Base-by-base conservation (phyloP, 2,329 filamentous ascomycete genomes). In the Lachnellula arida region DNA sequence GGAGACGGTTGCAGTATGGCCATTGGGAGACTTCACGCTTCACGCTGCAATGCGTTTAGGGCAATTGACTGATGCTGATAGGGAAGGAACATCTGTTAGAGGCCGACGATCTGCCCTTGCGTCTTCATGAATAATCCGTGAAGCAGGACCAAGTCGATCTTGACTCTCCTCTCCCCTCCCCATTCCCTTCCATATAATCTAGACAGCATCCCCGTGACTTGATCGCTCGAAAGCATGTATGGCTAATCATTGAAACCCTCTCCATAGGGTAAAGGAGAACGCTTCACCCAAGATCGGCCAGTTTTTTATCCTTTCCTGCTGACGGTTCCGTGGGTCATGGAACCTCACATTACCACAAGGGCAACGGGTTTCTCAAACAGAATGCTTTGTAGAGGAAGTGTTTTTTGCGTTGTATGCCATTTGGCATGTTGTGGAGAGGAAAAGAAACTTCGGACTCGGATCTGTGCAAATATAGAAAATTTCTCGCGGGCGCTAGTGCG, bases 181-280 rank as follows among this genome's bases (percentile, higher is more conserved):
- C 14, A 14, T 19, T 40, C 5, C 19, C n/a, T 32, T 39, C 9
- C 19, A 35, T 15, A 9, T 39, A 25, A 32, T 34, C 14, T 22
- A 25, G 7, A 46, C 25, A 19, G 28, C 7, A 48, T 19, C 12
- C 7, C 11, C 0, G 12, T 15, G 7, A 23, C 14, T 19, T 17
- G 28, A 23, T 25, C 14, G 48, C 9, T 51, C 4, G 43, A 49
- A 25, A 23, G 54, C 44, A 65, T 69, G 63, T 69, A 56, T 57
- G 63, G 63, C 60, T 59, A 66, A 68, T 69, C 67, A 66, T 64
- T 69, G 67, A 65, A 65, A 63, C 63, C 60, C 59, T 62, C 51
- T 59, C 59, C 62, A 69, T 64, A 37, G 60, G 39, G 53, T 25
- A 59, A 60, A 59, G 50, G 56, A 59, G 53, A 67, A 63, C 64